Evolutionary conservation across 2,329 filamentous ascomycete species (phyloP).

Genomic region (Calonectria pseudoturangicola): DNA sequence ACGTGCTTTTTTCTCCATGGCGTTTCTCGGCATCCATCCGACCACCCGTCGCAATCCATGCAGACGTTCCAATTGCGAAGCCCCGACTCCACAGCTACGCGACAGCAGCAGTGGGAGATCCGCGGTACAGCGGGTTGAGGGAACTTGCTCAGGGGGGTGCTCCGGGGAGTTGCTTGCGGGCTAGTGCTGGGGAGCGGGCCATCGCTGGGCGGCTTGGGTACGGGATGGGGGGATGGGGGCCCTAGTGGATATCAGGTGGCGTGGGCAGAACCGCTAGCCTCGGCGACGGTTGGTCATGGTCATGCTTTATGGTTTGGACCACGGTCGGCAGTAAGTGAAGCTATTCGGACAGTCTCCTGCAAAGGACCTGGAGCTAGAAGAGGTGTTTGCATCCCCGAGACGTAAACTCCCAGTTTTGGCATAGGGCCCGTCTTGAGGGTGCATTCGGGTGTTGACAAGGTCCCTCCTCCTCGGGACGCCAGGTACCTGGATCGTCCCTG

Average conservation of each 20-base stretch:
- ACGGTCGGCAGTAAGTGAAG: slow-evolving; percentile 5
- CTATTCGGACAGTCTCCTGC: slow-evolving; percentile 16
- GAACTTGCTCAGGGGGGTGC: slow-evolving; percentile 13
- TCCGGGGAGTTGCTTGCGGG: slow-evolving; percentile 18
- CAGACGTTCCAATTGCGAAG: slow-evolving; percentile 6
- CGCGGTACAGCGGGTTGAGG: slow-evolving; percentile 13
- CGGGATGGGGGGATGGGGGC: slow-evolving; percentile 7
- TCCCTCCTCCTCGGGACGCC: not conserved
- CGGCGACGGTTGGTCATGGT: not conserved
- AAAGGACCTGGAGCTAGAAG: not conserved
- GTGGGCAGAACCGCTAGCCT: slow-evolving; percentile 23
- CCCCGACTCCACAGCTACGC: slow-evolving; percentile 30
- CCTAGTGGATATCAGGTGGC: slow-evolving; percentile 26
- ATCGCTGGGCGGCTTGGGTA: slow-evolving; percentile 15
- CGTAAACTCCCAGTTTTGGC: slow-evolving; percentile 21
- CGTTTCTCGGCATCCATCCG: slow-evolving; percentile 49
- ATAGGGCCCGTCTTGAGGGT: slow-evolving; percentile 20
- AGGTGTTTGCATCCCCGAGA: slow-evolving; percentile 9
- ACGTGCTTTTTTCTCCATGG: slow-evolving; percentile 50
- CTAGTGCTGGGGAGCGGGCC: slow-evolving; percentile 13
- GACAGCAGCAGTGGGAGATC: slow-evolving; percentile 21
- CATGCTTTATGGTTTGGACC: not conserved
- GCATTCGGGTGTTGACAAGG: slow-evolving; percentile 19
- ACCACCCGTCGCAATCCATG: slow-evolving; percentile 45
- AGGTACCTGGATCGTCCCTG: slow-evolving; percentile 15